These are phyloP conservation scores for Monarda citriodora DNA, from an alignment of 305 asterid genomes.

Conservation along the genomic window DNA sequence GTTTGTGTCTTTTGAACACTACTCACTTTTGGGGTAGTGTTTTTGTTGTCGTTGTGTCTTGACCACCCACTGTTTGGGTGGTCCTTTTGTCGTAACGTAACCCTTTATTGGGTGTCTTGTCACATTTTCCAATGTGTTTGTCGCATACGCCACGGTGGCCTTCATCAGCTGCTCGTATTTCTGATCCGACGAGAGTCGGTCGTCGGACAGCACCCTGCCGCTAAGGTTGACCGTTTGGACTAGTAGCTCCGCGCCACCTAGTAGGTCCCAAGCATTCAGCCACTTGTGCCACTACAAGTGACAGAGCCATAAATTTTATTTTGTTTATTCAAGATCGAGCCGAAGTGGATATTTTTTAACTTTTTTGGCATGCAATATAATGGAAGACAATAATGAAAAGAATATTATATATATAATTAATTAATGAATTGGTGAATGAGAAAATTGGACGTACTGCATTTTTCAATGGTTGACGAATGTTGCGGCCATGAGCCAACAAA, in stretches of 20 bases:
- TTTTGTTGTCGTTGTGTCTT: too few species aligned
- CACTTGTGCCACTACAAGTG: slow-evolving; percentile 70
- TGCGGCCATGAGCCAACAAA: slow-evolving; percentile 53
- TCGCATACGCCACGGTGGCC: slow-evolving; percentile 35
- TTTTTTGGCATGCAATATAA: too few species aligned
- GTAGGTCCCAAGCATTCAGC: slow-evolving; percentile 42
- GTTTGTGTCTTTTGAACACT: too few species aligned
- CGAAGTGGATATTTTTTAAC: too few species aligned
- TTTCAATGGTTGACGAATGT: slow-evolving; percentile 48
- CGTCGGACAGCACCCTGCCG: slow-evolving; percentile 22
- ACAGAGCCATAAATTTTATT: background rate
- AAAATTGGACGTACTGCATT: slow-evolving; percentile 39
- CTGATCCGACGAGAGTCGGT: slow-evolving; percentile 35
- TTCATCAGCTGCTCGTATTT: slow-evolving; percentile 42
- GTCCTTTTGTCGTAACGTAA: too few species aligned
- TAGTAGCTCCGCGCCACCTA: slow-evolving; percentile 45
- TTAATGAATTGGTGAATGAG: background rate
- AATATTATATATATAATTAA: background rate
- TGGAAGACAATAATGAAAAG: background rate
- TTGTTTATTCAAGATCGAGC: too few species aligned
- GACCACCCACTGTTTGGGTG: too few species aligned
- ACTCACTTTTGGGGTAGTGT: too few species aligned
- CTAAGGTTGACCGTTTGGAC: slow-evolving; percentile 50
- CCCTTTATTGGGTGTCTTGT: too few species aligned
- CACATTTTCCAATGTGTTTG: too few species aligned